Base-by-base conservation (phyloP, 1,284 basidiomycete genomes). In the Fereydounia khargensis region DNA sequence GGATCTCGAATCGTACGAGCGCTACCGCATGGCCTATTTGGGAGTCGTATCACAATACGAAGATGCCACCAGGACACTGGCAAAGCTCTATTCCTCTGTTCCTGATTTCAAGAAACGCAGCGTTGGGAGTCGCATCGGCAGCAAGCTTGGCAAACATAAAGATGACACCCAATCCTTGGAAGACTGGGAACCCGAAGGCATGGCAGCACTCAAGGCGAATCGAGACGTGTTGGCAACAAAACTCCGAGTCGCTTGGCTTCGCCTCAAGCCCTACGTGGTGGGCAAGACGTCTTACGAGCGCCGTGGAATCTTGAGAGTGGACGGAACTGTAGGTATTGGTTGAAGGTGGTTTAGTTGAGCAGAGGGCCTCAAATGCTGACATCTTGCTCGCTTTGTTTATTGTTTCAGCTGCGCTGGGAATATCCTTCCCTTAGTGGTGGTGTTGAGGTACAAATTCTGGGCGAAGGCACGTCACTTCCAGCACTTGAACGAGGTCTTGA, bases 161-260 rank as follows among this genome's bases (percentile, higher is more conserved):
- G 18, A 37, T 19, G 14, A 33, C 31, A 37, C 33, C 32, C 21
- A 20, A 22, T 35, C 14, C 18, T 14, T 19, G 16, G 43, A 59
- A 1, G 57, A 60, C 9, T 51, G 50, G 47, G 51, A 58, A 27
- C 54, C 57, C 16, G 48, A 57, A 23, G 50, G 61, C 4, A 49
- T 47, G 2, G 49, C 51, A 13, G 46, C 46, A 32, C 36, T 69
- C 35, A 49, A 59, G 8, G 68, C 68, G 10, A 62, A 61, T 21
- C 53, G 69, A 8, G 68, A 70, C 22, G 64, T 72, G 8, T 17
- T 66, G 31, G 69, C 69, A n/a, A 72, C 67, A 19, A 56, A 58
- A 18, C 49, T 72, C 33, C 50, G 69, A 7, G 67, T 72, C 0
- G 62, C 65, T 10, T 72, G 65, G 62, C 43, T 72, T 22, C 55